phyloP scores from a whole-genome alignment of 2,329 filamentous ascomycete species.

The Aspergillus calidoustus region DNA sequence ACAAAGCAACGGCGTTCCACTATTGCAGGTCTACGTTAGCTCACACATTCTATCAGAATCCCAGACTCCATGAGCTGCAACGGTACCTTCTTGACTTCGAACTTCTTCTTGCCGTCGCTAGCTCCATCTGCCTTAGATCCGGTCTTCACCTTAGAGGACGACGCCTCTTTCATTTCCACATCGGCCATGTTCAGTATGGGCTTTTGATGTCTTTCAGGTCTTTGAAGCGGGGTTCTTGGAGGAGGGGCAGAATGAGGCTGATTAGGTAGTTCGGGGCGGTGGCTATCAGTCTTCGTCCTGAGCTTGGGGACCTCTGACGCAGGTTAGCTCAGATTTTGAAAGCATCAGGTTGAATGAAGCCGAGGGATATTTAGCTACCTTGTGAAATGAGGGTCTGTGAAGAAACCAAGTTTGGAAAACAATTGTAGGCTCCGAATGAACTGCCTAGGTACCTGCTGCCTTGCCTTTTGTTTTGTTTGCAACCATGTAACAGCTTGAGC shows the following conservation, averaged over 20 bases:
- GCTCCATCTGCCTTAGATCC: constrained; percentile 59
- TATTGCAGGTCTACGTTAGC: constrained; percentile 46
- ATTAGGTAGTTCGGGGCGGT: constrained; percentile 24
- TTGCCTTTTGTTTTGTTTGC: constrained; percentile 28
- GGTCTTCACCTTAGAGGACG: constrained; percentile 59
- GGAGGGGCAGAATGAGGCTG: constrained; percentile 19
- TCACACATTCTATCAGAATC: constrained; percentile 6
- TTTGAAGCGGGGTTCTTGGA: constrained; percentile 1
- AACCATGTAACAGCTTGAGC: neutral
- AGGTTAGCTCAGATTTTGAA: neutral
- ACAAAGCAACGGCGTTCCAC: constrained; percentile 98
- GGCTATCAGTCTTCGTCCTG: neutral
- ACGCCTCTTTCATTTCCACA: constrained; percentile 93
- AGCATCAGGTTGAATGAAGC: neutral
- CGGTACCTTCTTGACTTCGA: constrained; percentile 96
- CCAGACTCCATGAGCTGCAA: neutral
- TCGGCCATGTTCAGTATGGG: constrained; percentile 73
- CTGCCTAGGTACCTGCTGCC: constrained; percentile 3
- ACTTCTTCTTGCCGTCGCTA: constrained; percentile 82
- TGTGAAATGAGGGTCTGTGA: neutral
- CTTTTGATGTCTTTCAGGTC: neutral
- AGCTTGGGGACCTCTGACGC: neutral
- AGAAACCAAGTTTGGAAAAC: neutral
- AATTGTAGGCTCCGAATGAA: neutral
- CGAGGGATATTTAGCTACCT: neutral